Evolutionary conservation across 2,329 filamentous ascomycete species (phyloP), one percentile per base, ranked within the genome.

Genomic region (Albophoma yamanashiensis): DNA sequence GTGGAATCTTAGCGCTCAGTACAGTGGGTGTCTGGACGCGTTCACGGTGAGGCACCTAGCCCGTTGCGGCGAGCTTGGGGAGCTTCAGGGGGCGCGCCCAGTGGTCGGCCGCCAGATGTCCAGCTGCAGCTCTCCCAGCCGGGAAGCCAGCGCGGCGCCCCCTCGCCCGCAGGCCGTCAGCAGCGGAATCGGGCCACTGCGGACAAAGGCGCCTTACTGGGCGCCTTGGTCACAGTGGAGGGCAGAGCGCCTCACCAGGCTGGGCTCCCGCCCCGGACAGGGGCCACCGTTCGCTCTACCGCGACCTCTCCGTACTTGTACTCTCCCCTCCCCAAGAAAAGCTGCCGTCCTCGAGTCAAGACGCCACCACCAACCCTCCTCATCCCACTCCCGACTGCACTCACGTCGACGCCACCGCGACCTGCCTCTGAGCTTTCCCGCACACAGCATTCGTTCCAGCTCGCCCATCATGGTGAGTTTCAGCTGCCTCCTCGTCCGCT

Each of bases 391-490:
- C 55, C 42, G 25, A 40, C 58, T 36, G 45, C 40, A 40, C 38
- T 45, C 47, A 55, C 50, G 50, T 55, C 58, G 50, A 55, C 50
- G 39, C 57, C 60, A 55, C 64, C 63, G 40, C 61, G 63, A 64
- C 61, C 65, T 60, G 55, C 62, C 45, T 64, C 25, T 57, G 55
- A 57, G 25, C 40, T n/a, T 43, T 25, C 20, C 55, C 38, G 36
- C 38, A 39, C 38, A 39, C 40, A 27, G 15, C 39, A 45, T 42
- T 43, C 27, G 40, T 34, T 43, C 36, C 39, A 57, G 5, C 39
- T 52, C 64, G 61, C 61, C 58, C 65, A 67, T 60, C 62, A 72
- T 72, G 70, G 70, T 72, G 61, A 69, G 68, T 67, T 59, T 47
- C 42, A 56, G 55, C 38, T 38, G 45, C 34, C 4, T 45, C 40